A percentile compares a stretch with the other conserved stretches of the same genome.
Conservation (phyloP, 2,329 filamentous ascomycete species). For the Neonectria punicea region DNA sequence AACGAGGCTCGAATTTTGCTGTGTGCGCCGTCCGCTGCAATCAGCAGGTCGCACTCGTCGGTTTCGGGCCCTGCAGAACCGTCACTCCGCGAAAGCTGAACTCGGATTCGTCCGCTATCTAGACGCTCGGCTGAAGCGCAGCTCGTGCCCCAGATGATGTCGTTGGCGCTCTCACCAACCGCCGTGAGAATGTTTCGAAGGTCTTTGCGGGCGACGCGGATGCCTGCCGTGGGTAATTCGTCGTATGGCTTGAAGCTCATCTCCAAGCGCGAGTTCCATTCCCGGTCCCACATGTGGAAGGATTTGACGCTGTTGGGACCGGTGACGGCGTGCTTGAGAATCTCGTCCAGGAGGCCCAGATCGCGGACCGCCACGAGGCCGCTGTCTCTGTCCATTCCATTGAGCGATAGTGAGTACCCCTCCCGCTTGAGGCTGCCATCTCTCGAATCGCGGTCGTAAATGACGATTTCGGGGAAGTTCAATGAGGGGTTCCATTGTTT, state of each 20-base stretch:
- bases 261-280: slow-evolving; percentile 7
- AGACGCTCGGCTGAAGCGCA: slow-evolving; percentile 13
- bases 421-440: slow-evolving; percentile 2
- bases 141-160: slow-evolving; percentile 6
- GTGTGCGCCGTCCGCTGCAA: slow-evolving; percentile 54
- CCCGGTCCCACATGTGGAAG: slow-evolving; percentile 16
- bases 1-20: slow-evolving; percentile 50
- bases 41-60: slow-evolving; percentile 49
- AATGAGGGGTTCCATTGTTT: slow-evolving; percentile 5
- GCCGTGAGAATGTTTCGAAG: background rate
- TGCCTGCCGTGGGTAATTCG: slow-evolving; percentile 6
- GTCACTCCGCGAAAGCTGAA: slow-evolving; percentile 5
- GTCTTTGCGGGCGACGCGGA: slow-evolving; percentile 17
- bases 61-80: background rate
- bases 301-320: slow-evolving; percentile 7
- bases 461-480: slow-evolving; percentile 8
- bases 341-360: slow-evolving; percentile 7
- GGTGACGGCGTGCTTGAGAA: slow-evolving; percentile 3
- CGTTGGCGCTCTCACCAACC: background rate
- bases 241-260: slow-evolving; percentile 10
- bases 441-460: slow-evolving; percentile 11
- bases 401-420: slow-evolving; percentile 12
- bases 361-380: slow-evolving; percentile 12
- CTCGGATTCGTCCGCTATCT: slow-evolving; percentile 9
- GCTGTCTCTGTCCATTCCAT: slow-evolving; percentile 13